These are phyloP conservation scores for Solanum lycopersicoides DNA, from an alignment of 257 asterid species.

Conservation along the genomic window DNA sequence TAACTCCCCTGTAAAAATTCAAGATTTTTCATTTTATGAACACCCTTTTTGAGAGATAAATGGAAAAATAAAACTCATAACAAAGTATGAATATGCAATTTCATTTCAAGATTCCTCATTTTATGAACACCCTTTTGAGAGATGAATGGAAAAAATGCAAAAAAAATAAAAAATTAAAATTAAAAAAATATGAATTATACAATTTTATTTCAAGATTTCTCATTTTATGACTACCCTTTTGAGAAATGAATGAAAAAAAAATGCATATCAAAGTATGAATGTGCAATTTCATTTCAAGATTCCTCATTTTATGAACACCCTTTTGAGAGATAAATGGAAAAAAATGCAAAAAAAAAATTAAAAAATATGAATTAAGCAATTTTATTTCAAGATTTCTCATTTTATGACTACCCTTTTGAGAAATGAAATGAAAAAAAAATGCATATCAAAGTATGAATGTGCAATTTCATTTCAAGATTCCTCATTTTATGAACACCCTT, in stretches of 20 bases:
- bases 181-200: not conserved
- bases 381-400: not conserved
- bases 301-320: not conserved
- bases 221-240: not conserved
- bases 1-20: constrained; percentile 49
- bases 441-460: not conserved
- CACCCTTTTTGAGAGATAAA: not conserved
- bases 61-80: not conserved
- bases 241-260: not conserved
- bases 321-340: not conserved
- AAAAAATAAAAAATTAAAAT: not conserved
- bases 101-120: not conserved
- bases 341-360: not conserved
- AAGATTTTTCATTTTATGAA: not conserved
- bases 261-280: not conserved
- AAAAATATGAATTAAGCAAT: not conserved
- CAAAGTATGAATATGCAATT: not conserved
- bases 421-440: not conserved
- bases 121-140: not conserved
- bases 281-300: not conserved
- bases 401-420: not conserved
- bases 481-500: not conserved
- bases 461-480: not conserved
- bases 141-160: not conserved
- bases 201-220: not conserved